Conservation (phyloP, 805 yeast genomes). For the Pichia gijzeniarum region DNA sequence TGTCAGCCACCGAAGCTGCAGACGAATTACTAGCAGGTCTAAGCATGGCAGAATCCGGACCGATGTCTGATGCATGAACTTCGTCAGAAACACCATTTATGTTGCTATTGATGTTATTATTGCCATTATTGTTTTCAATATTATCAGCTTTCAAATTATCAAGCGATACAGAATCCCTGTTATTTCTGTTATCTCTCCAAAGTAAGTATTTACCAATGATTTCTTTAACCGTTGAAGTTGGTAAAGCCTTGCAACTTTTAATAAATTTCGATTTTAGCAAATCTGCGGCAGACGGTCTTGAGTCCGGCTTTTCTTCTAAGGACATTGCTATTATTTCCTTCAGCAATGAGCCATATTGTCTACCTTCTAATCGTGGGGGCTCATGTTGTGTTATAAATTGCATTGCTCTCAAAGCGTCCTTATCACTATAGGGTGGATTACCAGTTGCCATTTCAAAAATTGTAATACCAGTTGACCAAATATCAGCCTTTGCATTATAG, state of each 20-base stretch:
- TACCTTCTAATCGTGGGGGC: conserved; percentile 92
- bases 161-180: background rate
- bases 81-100: conserved; percentile 42
- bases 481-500: conserved; percentile 88
- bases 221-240: conserved; percentile 62
- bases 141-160: conserved; percentile 19
- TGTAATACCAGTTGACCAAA: conserved; percentile 96
- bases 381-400: conserved; percentile 86
- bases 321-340: conserved; percentile 90
- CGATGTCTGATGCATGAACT: conserved; percentile 9
- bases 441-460: conserved; percentile 94
- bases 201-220: conserved; percentile 64
- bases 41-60: background rate
- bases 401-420: conserved; percentile 93
- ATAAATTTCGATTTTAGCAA: conserved; percentile 69
- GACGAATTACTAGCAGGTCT: background rate
- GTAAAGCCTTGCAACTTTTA: conserved; percentile 49
- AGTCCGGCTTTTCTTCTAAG: conserved; percentile 88
- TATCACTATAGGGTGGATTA: conserved; percentile 94
- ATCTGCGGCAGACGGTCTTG: conserved; percentile 83
- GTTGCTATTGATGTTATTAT: conserved; percentile 23
- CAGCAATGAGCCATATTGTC: conserved; percentile 65
- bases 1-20: conserved; percentile 1
- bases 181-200: conserved; percentile 64
- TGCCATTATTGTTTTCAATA: conserved; percentile 31